These are phyloP conservation scores for Noccaea caerulescens DNA, from an alignment of 345 rosid species.

Conservation along the genomic window DNA sequence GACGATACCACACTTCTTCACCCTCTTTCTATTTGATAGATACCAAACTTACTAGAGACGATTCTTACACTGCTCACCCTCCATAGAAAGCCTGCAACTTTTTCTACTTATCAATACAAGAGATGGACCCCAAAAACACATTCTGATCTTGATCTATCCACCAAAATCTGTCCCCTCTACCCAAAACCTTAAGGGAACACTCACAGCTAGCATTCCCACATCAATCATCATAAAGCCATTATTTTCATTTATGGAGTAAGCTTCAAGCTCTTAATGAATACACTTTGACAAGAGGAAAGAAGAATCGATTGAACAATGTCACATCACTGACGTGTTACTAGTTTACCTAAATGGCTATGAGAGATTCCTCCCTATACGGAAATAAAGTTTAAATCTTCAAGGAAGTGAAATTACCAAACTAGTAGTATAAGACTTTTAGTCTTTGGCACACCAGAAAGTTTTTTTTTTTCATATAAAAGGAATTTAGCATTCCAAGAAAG, in stretches of 20 bases:
- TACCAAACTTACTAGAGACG: conserved; percentile 56
- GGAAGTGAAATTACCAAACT: conserved; percentile 24
- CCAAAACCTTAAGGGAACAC: conserved; percentile 39
- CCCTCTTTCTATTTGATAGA: conserved; percentile 47
- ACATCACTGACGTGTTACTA: conserved; percentile 33
- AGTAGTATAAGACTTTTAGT: conserved; percentile 13
- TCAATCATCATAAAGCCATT: conserved; percentile 33
- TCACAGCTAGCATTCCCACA: conserved; percentile 56
- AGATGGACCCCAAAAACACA: conserved; percentile 56
- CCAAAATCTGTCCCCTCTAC: conserved; percentile 45
- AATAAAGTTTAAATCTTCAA: conserved; percentile 13
- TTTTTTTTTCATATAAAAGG: conserved; percentile 18
- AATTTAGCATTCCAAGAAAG: conserved; percentile 16
- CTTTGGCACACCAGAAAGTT: conserved; percentile 15
- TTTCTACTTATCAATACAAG: conserved; percentile 32
- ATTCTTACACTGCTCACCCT: conserved; percentile 42
- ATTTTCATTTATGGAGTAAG: conserved; percentile 39
- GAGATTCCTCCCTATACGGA: conserved; percentile 29
- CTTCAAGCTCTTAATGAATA: conserved; percentile 41
- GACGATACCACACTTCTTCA: conserved; percentile 45
- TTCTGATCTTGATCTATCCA: conserved; percentile 44
- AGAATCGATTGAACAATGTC: conserved; percentile 15
- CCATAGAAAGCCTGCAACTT: conserved; percentile 38
- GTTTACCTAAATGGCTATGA: conserved; percentile 13
- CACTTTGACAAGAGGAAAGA: conserved; percentile 14